Evolutionary conservation across 73 alveolate genomes (phyloP).

Genomic region (Stentor coeruleus): DNA sequence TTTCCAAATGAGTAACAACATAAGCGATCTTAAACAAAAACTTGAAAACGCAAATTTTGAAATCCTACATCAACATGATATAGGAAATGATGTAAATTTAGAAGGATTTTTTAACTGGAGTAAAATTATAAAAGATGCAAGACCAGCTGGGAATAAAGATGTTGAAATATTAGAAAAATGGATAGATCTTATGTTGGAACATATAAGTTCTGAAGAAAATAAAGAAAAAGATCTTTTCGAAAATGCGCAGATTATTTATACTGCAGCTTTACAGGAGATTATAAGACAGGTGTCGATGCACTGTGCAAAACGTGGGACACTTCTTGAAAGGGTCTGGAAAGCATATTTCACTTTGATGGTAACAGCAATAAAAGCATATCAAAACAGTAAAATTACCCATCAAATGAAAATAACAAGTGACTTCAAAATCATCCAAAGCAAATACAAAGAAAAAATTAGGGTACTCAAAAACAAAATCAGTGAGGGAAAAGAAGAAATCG

Average conservation of each 20-base stretch:
- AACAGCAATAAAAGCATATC: conserved; percentile 7
- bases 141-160: conserved; percentile 24
- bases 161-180: conserved; percentile 20
- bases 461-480: not conserved
- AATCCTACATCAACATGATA: not conserved
- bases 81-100: no score
- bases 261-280: conserved; percentile 37
- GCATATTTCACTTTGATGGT: conserved; percentile 15
- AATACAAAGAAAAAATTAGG: not conserved
- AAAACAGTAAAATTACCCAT: not conserved
- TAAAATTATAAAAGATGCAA: no score
- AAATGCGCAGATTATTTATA: conserved; percentile 32
- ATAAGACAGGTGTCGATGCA: conserved; percentile 36
- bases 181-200: conserved; percentile 15
- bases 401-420: not conserved
- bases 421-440: no score
- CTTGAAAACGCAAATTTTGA: not conserved
- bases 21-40: not conserved
- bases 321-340: conserved; percentile 37
- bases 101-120: not conserved
- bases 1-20: not conserved
- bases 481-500: not conserved
- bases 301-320: conserved; percentile 41
- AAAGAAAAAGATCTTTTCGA: conserved; percentile 6
- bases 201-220: not conserved